Conservation (phyloP, 345 rosid species). For the Ceriops zippeliana region DNA sequence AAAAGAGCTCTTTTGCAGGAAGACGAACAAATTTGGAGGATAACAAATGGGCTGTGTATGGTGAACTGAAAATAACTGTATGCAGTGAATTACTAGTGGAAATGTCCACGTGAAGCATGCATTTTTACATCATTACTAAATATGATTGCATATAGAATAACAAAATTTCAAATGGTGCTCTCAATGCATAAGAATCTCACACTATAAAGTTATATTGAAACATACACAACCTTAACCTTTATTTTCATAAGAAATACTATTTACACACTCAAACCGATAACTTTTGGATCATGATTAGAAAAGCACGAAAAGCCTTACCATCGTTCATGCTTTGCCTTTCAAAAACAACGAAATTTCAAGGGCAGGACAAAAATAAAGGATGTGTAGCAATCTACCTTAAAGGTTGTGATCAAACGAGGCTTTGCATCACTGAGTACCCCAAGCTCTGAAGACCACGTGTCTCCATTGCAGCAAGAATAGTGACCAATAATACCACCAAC, state of each 20-base stretch:
- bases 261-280: too few species aligned
- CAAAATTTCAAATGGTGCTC: too few species aligned
- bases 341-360: too few species aligned
- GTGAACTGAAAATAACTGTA: background rate
- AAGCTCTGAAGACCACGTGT: conserved; percentile 98
- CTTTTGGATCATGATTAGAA: too few species aligned
- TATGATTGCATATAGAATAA: too few species aligned
- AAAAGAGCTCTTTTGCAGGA: background rate
- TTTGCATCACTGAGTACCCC: conserved; percentile 88
- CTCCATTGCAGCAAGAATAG: conserved; percentile 85
- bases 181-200: too few species aligned
- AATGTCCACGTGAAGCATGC: background rate
- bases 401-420: conserved; percentile 83
- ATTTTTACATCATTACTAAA: too few species aligned
- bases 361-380: background rate
- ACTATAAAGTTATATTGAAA: too few species aligned
- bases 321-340: too few species aligned
- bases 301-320: too few species aligned
- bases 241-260: too few species aligned
- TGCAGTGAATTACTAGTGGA: background rate
- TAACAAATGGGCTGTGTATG: background rate
- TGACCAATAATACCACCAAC: conserved; percentile 92
- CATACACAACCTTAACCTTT: too few species aligned
- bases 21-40: background rate
- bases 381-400: conserved; percentile 51